Conservation (phyloP, 31 red algal genomes). For the Endocladia muricata region DNA sequence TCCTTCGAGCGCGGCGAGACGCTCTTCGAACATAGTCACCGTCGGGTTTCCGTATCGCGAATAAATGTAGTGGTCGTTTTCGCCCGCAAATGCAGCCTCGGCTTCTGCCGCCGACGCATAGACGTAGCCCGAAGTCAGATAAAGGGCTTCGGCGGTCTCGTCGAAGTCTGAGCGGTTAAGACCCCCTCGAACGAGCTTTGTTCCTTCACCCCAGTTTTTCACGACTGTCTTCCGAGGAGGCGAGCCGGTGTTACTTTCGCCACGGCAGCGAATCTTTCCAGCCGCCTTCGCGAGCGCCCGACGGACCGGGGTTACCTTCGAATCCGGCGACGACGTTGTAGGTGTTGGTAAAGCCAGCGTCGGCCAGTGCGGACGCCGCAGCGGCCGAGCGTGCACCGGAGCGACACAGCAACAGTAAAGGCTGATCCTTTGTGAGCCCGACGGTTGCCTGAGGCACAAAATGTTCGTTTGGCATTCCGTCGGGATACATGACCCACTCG, state of each 20-base stretch:
- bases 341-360: not conserved
- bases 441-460: not conserved
- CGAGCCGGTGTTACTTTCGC: no score
- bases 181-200: not conserved
- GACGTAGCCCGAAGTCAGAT: slow-evolving; percentile 6
- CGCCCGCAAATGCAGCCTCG: slow-evolving; percentile 9
- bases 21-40: slow-evolving; percentile 13
- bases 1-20: not conserved
- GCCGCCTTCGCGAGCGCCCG: no score
- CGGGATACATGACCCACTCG: not conserved
- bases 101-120: slow-evolving; percentile 4
- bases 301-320: no score
- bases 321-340: not conserved
- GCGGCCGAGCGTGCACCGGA: not conserved
- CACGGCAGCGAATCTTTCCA: no score
- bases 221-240: no score
- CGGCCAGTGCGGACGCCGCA: not conserved
- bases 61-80: slow-evolving; percentile 9
- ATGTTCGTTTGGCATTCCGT: not conserved
- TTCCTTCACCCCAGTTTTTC: not conserved
- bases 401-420: not conserved
- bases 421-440: not conserved
- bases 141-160: slow-evolving; percentile 12
- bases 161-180: not conserved
- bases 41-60: slow-evolving; percentile 18